Evolutionary conservation across 352 stramenopile genomes (phyloP).

Genomic region (Phytophthora megakarya): DNA sequence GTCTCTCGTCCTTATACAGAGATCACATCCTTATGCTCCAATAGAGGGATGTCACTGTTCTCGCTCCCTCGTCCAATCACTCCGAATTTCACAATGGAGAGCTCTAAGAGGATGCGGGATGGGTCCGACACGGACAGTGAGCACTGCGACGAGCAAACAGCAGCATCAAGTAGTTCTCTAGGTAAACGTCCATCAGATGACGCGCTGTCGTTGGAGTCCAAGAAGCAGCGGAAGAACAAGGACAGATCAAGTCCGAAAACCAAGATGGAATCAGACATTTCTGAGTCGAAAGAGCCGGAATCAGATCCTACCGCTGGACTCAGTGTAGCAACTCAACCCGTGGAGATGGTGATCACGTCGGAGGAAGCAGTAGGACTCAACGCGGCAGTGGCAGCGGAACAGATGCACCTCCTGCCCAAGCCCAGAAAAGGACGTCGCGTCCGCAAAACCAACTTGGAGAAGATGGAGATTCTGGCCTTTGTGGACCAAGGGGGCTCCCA

Average conservation of each 20-base stretch:
- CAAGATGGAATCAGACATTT: not conserved
- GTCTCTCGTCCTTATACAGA: not conserved
- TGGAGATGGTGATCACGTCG: conserved; percentile 23
- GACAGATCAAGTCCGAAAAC: not conserved
- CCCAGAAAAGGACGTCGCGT: conserved; percentile 64
- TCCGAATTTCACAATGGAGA: conserved; percentile 30
- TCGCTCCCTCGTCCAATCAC: conserved; percentile 34
- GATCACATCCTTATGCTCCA: conserved; percentile 13
- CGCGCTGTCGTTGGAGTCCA: conserved; percentile 5
- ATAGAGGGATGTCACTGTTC: conserved; percentile 53
- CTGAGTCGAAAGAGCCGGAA: not conserved
- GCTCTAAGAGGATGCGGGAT: conserved; percentile 30
- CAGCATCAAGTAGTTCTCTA: not conserved
- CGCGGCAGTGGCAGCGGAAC: conserved; percentile 5
- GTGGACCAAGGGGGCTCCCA: conserved; percentile 82
- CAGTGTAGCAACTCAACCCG: not conserved
- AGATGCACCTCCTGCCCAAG: conserved; percentile 13
- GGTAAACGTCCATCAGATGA: conserved; percentile 20
- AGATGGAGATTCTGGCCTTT: conserved; percentile 82
- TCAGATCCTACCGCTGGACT: conserved; percentile 9
- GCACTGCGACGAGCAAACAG: not conserved
- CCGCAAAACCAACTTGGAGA: conserved; percentile 84
- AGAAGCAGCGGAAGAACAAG: conserved; percentile 28
- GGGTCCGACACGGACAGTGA: conserved; percentile 23
- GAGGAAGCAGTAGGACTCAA: conserved; percentile 26